Base-by-base conservation (phyloP, 1,139 yeast species). In the Geotrichum citri-aurantii region DNA sequence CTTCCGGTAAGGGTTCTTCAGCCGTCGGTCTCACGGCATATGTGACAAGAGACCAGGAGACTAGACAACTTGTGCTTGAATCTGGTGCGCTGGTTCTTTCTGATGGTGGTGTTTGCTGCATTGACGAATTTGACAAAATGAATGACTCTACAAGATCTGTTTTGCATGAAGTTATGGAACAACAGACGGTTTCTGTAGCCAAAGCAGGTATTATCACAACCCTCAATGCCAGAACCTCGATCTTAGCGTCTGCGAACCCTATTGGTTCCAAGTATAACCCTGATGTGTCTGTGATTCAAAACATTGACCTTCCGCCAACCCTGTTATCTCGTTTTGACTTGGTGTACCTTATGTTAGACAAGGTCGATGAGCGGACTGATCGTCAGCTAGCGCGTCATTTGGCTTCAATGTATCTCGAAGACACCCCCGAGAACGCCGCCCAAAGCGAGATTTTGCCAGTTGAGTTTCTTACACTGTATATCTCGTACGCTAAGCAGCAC, bases 21-120 rank as follows among this genome's bases (percentile, higher is more conserved):
- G 99, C 99, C 0, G 99, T 93, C 59, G 99, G 99, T 77, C 79
- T 93, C 70, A 93, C 99, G 0, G 99, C 99, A 0, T 93, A 93
- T 71, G 86, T 93, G 59, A 92, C 99, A 8, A 81, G 97, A 69
- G 99, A 93, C 72, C 81, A 88, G 50, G 99, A 93, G 68, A 90
- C 98, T 1, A 88, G 84, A 67, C 99, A 93, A 71, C 77, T 93
- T 55, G 99, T 93, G 7, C 79, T 93, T 61, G 99, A 93, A 71
- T 84, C 93, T 71, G 99, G 99, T 72, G 99, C 99, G 0, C 80
- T 93, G 65, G 99, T 93, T 12, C 79, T 93, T 57, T 90, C 97
- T 7, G 99, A 93, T 74, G 99, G 99, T 60, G 99, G 99, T 77
- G 86, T 93, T 57, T 93, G 99, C 77, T 95, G 99, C 75, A 93